A percentile compares a stretch with the other conserved stretches of the same genome.
Evolutionary conservation across 441 rosid genomes (phyloP).

Genomic region (Breynia disticha): DNA sequence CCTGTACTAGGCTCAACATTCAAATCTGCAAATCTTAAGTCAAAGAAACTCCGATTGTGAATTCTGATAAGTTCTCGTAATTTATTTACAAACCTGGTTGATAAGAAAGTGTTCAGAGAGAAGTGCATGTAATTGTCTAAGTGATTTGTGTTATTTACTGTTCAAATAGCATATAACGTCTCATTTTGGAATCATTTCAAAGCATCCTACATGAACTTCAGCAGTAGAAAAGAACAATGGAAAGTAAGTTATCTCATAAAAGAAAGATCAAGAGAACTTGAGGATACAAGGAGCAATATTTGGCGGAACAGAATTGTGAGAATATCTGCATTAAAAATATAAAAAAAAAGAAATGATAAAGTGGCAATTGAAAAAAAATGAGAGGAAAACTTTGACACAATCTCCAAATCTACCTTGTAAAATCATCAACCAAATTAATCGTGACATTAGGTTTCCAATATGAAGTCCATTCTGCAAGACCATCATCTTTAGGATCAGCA

Average conservation of each 20-base stretch:
- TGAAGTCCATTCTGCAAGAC: constrained; percentile 71
- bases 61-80: neutral
- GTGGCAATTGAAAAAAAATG: constrained; percentile 1
- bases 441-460: constrained; percentile 96
- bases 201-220: constrained; percentile 2
- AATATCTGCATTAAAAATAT: constrained; percentile 43
- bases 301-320: constrained; percentile 67
- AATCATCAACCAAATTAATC: constrained; percentile 82
- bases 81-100: too few relatives aligned
- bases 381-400: neutral
- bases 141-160: too few relatives aligned
- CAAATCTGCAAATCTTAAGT: constrained; percentile 52
- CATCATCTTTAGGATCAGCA: constrained; percentile 49
- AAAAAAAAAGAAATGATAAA: neutral
- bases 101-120: too few relatives aligned
- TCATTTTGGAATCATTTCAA: neutral
- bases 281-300: constrained; percentile 96
- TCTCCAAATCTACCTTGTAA: constrained; percentile 43
- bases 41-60: constrained; percentile 31
- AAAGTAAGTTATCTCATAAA: neutral
- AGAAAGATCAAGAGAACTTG: constrained; percentile 7
- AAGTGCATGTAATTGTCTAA: too few relatives aligned
- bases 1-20: constrained; percentile 58
- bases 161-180: too few relatives aligned
- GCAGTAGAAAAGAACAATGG: neutral